Evolutionary conservation across 495 filamentous ascomycete genomes (phyloP).

Genomic region (Daldinia loculata): DNA sequence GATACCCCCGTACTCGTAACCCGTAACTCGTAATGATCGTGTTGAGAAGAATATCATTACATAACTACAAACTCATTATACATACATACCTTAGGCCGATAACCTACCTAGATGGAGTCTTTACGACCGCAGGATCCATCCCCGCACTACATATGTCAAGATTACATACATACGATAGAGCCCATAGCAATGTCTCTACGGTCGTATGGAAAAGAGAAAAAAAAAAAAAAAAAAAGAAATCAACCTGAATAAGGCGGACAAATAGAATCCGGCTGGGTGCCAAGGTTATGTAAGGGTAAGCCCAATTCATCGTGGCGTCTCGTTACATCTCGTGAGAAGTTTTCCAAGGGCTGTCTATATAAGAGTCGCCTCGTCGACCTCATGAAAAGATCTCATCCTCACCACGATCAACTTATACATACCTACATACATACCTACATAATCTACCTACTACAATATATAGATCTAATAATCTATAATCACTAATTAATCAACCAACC

Average conservation of each 20-base stretch:
- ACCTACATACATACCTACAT: conserved; percentile 1
- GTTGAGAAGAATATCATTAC: neutral
- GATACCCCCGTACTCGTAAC: too few relatives aligned
- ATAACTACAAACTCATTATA: too few relatives aligned
- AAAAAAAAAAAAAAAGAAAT: too few relatives aligned
- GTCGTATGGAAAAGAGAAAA: too few relatives aligned
- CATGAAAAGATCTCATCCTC: conserved; percentile 27
- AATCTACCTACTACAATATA: neutral
- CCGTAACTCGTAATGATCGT: conserved; percentile 11
- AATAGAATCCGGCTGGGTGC: neutral
- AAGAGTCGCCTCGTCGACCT: conserved; percentile 32
- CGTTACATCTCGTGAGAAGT: neutral
- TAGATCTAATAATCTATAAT: conserved; percentile 31
- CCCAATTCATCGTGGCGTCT: neutral
- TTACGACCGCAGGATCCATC: too few relatives aligned
- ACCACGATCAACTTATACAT: neutral
- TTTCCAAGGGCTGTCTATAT: conserved; percentile 2
- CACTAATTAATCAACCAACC: conserved; percentile 8
- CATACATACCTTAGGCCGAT: too few relatives aligned
- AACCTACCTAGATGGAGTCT: too few relatives aligned
- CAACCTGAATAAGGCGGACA: neutral
- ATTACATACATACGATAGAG: neutral
- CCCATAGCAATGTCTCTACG: neutral
- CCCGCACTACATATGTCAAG: neutral
- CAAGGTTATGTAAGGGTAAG: neutral